Evolutionary conservation across 2,329 filamentous ascomycete genomes (phyloP).

Genomic region (Teratosphaeria pseudoeucalypti): DNA sequence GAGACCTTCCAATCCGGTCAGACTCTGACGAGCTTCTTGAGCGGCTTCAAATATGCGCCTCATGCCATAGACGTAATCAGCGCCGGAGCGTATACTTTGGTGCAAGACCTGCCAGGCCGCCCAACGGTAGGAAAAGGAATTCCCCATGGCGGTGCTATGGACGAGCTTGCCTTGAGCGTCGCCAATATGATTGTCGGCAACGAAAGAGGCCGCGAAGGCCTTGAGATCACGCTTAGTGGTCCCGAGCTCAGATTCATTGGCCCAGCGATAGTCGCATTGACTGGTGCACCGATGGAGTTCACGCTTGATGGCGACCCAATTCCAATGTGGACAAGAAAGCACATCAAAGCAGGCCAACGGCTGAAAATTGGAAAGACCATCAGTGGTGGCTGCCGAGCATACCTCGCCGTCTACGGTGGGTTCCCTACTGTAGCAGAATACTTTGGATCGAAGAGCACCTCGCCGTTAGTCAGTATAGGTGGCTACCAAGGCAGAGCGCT

Average conservation of each 20-base stretch:
- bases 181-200: conserved; percentile 54
- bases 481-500: conserved; percentile 50
- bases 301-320: conserved; percentile 40
- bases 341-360: conserved; percentile 40
- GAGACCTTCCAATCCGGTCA: conserved; percentile 38
- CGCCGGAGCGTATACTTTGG: conserved; percentile 46
- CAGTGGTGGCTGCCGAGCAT: conserved; percentile 45
- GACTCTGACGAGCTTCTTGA: conserved; percentile 49
- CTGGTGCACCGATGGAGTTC: conserved; percentile 45
- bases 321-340: conserved; percentile 47
- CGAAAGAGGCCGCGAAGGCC: conserved; percentile 37
- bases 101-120: conserved; percentile 51
- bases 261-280: conserved; percentile 46
- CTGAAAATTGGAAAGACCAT: conserved; percentile 46
- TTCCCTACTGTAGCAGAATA: conserved; percentile 44
- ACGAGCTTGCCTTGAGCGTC: conserved; percentile 46
- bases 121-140: conserved; percentile 48
- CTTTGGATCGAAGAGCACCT: conserved; percentile 50
- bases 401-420: conserved; percentile 48
- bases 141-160: conserved; percentile 52
- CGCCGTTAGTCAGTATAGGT: conserved; percentile 47
- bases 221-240: conserved; percentile 52
- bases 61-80: conserved; percentile 47
- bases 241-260: conserved; percentile 48
- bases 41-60: conserved; percentile 40